These are phyloP conservation scores for Viola pubescens DNA, from an alignment of 441 rosid species.

Conservation along the genomic window DNA sequence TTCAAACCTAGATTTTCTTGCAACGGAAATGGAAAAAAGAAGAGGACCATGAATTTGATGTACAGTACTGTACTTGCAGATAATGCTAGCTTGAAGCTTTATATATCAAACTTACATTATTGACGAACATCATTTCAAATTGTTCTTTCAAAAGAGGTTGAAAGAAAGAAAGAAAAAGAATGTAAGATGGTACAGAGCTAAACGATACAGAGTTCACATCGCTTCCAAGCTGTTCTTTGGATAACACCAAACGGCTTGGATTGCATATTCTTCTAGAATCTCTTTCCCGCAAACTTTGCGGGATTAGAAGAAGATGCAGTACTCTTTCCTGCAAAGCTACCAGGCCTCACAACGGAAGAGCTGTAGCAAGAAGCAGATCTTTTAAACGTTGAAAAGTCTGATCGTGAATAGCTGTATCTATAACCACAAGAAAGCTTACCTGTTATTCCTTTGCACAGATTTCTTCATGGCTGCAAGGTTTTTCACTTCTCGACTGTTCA, in stretches of 20 bases:
- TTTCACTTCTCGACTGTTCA: conserved; percentile 69
- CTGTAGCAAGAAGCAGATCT: conserved; percentile 19
- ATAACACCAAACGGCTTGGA: neutral
- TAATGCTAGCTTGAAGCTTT: too few relatives aligned
- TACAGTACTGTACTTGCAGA: too few relatives aligned
- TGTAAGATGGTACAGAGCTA: neutral
- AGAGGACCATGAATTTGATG: too few relatives aligned
- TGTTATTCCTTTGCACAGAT: conserved; percentile 42
- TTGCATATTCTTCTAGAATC: conserved; percentile 25
- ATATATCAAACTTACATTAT: too few relatives aligned
- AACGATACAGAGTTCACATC: neutral
- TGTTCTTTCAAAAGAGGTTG: too few relatives aligned
- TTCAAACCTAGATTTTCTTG: too few relatives aligned
- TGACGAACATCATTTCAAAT: too few relatives aligned
- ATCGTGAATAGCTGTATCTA: neutral
- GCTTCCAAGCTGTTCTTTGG: too few relatives aligned
- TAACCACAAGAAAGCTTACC: conserved; percentile 30
- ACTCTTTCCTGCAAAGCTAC: conserved; percentile 20
- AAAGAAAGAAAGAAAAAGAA: neutral
- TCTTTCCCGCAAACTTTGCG: conserved; percentile 24
- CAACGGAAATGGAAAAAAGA: too few relatives aligned
- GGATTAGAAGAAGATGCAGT: conserved; percentile 37
- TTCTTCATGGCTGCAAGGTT: conserved; percentile 67
- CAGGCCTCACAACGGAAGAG: conserved; percentile 19
- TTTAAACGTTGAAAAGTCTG: neutral